Evolutionary conservation across 495 filamentous ascomycete species (phyloP), one percentile per base, ranked within the genome.

Genomic region (Tuber umbilicatum): DNA sequence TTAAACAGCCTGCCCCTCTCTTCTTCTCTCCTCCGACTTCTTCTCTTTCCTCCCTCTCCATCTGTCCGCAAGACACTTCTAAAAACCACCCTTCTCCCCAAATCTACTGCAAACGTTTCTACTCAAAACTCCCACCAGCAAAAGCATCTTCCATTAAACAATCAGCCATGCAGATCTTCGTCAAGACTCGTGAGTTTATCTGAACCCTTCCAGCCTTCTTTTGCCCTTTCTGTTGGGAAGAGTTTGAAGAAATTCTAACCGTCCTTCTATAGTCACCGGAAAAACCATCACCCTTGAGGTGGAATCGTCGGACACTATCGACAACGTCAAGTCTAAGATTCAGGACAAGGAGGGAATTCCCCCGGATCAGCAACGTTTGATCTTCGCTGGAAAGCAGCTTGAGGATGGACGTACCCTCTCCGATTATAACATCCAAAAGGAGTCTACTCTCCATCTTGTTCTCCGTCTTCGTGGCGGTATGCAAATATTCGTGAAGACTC

Each of bases 331-430:
- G 92, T 89, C 88, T 79, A 98, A 98, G 91, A 98, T 98, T 72
- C 94, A 98, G 86, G 94, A 98, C 84, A 98, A 98, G 92, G 94
- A 98, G 86, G 94, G 94, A 72, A 98, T 98, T 82, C 94, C 94
- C 68, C 94, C 94, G 10, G 94, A 98, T 85, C 94, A 98, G 85
- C 94, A 98, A 87, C 94, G 94, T 84, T 86, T 98, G 86, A 98
- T 98, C 86, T 98, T 98, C 84, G 94, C 94, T 77, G 94, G 94
- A 78, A 98, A 98, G 89, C 94, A 98, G 84, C 90, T 98, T n/a
- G 94, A 98, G 84, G 94, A 98, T 83, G 94, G 94, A 77, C 94
- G 94, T 74, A 98, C 94, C 76, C 88, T 98, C 10, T 94, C 91
- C 73, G 94, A 98, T 85, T 98, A 98, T 87, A 98, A 97, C 85